phyloP scores from a whole-genome alignment of 768 basidiomycete species.

The Pleurotus tuoliensis region DNA sequence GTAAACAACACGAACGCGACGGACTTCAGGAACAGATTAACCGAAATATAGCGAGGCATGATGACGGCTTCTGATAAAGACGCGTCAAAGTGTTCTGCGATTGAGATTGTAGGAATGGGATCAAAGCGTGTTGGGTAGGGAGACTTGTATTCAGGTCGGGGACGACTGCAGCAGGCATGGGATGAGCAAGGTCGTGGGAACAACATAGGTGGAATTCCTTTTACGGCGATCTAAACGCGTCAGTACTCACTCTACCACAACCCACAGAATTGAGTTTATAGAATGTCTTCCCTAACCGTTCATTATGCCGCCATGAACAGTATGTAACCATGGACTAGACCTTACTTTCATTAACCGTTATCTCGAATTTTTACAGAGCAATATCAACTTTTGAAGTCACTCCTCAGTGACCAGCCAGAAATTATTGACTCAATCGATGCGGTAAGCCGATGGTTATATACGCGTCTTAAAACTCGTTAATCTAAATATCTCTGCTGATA shows the following conservation, averaged over 20 bases:
- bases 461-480: not conserved
- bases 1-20: slow-evolving; percentile 14
- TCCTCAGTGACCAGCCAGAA: slow-evolving; percentile 59
- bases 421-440: slow-evolving; percentile 59
- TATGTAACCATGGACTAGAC: slow-evolving; percentile 20
- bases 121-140: slow-evolving; percentile 52
- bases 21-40: slow-evolving; percentile 27
- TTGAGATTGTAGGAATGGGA: slow-evolving; percentile 79
- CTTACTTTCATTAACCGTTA: slow-evolving; percentile 1
- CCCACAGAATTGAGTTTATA: not conserved
- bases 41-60: slow-evolving; percentile 90
- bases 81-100: slow-evolving; percentile 74
- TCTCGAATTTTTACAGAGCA: slow-evolving; percentile 46
- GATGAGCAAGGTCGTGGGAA: slow-evolving; percentile 22
- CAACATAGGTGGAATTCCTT: not conserved
- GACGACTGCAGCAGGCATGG: slow-evolving; percentile 21
- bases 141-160: slow-evolving; percentile 20
- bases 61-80: slow-evolving; percentile 81
- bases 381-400: slow-evolving; percentile 60
- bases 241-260: not conserved
- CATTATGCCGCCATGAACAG: slow-evolving; percentile 73
- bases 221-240: slow-evolving; percentile 10
- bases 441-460: slow-evolving; percentile 31
- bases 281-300: slow-evolving; percentile 44
- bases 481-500: slow-evolving; percentile 19